Evolutionary conservation across 495 filamentous ascomycete species (phyloP).

Genomic region (Baudoinia panamericana): DNA sequence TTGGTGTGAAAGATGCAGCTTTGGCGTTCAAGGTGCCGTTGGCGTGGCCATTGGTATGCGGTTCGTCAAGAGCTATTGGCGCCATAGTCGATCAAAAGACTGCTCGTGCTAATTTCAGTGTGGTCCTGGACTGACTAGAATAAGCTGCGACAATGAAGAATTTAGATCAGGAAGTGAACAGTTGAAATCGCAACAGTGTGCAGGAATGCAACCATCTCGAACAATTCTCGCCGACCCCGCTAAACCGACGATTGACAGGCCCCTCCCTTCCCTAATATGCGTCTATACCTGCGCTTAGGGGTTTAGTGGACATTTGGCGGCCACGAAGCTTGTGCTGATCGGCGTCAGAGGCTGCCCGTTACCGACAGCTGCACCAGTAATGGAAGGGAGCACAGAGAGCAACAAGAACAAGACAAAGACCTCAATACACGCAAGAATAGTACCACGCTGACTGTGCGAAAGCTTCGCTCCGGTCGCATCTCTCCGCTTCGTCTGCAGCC

Average conservation of each 20-base stretch:
- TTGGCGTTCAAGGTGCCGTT: slow-evolving; percentile 33
- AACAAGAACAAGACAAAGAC: too few species aligned
- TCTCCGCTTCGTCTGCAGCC: not conserved
- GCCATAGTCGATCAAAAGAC: slow-evolving; percentile 32
- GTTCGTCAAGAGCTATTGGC: slow-evolving; percentile 37
- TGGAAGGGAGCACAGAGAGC: too few species aligned
- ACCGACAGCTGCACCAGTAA: too few species aligned
- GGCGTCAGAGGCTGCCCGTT: too few species aligned
- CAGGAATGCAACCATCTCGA: not conserved
- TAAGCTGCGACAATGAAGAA: not conserved
- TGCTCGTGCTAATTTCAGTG: not conserved
- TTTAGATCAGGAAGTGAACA: not conserved
- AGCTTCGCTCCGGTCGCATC: not conserved
- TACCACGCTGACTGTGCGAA: not conserved
- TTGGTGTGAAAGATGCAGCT: slow-evolving; percentile 40
- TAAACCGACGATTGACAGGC: not conserved
- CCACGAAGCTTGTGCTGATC: too few species aligned
- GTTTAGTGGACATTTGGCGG: not conserved
- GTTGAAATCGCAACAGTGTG: not conserved
- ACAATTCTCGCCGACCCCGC: not conserved
- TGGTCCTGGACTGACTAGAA: not conserved
- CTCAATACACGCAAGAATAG: too few species aligned
- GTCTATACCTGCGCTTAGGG: slow-evolving; percentile 17
- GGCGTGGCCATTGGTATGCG: slow-evolving; percentile 25
- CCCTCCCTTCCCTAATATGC: not conserved